Evolutionary conservation across 2,329 filamentous ascomycete species (phyloP).

Genomic region (Nemania abortiva): DNA sequence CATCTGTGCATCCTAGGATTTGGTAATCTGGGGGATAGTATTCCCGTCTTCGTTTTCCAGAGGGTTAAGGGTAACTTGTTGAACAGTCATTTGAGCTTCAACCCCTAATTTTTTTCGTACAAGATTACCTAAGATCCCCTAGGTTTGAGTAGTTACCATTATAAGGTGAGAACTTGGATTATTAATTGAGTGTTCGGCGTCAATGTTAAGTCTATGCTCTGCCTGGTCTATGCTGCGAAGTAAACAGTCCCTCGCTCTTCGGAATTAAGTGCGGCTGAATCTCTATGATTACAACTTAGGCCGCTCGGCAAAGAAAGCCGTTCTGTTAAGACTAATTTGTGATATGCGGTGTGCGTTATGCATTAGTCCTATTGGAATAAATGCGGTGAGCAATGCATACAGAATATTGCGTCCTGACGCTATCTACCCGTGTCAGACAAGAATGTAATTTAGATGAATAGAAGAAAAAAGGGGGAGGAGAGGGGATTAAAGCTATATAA

Average conservation of each 20-base stretch:
- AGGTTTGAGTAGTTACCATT: background rate
- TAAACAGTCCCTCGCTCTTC: conserved; percentile 8
- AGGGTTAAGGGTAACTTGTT: background rate
- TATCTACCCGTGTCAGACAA: no score
- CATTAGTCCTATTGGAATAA: no score
- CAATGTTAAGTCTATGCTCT: background rate
- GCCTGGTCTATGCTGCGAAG: background rate
- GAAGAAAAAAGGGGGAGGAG: no score
- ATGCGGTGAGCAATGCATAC: no score
- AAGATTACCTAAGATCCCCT: background rate
- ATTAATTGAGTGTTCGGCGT: background rate
- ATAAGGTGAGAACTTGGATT: background rate
- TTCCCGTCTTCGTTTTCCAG: background rate
- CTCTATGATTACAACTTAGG: background rate
- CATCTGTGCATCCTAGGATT: background rate
- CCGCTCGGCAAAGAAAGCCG: background rate
- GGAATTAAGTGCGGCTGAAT: background rate
- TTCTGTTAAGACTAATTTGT: background rate
- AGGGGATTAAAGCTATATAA: no score
- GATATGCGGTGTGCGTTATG: background rate
- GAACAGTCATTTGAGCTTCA: background rate
- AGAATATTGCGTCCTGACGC: no score
- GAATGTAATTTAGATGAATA: no score
- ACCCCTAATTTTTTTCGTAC: background rate
- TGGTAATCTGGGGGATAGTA: no score